Evolutionary conservation across 768 basidiomycete genomes (phyloP).

Genomic region (Xanthoconium stramineum): DNA sequence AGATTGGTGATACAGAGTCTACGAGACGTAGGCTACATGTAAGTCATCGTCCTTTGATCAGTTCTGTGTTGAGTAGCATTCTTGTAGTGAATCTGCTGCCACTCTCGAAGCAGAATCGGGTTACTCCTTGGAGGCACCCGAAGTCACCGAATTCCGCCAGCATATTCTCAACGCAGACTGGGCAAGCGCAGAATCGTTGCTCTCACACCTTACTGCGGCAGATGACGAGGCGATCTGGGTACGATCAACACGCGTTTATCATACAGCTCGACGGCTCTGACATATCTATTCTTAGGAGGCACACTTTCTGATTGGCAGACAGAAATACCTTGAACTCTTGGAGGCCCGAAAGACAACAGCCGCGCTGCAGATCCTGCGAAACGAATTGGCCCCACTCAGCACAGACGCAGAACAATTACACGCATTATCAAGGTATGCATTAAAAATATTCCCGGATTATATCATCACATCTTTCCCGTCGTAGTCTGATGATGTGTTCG

Average conservation of each 20-base stretch:
- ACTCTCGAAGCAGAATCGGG: conserved; percentile 92
- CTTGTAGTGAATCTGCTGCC: conserved; percentile 75
- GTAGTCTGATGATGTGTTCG: conserved; percentile 89
- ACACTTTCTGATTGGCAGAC: conserved; percentile 84
- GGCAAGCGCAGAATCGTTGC: conserved; percentile 69
- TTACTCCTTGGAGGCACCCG: conserved; percentile 74
- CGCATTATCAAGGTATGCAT: conserved; percentile 75
- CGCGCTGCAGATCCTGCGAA: conserved; percentile 82
- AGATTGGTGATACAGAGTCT: conserved; percentile 85
- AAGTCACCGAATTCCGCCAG: conserved; percentile 76
- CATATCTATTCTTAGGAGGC: conserved; percentile 54
- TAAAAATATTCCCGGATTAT: conserved; percentile 6
- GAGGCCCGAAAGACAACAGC: conserved; percentile 76
- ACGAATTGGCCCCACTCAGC: conserved; percentile 82
- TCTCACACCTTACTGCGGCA: conserved; percentile 65
- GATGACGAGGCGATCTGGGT: conserved; percentile 72
- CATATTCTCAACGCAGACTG: conserved; percentile 80
- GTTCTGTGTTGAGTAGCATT: conserved; percentile 8
- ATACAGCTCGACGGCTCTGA: conserved; percentile 16
- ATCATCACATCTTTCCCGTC: conserved; percentile 7
- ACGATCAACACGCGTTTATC: conserved; percentile 27
- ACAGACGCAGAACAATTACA: conserved; percentile 81
- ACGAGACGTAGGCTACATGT: conserved; percentile 82
- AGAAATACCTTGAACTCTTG: conserved; percentile 93
- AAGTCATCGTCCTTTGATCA: conserved; percentile 26